Percentiles rank a stretch among this genome's conserved stretches.
phyloP scores from a whole-genome alignment of 177 flowering plant genomes.

The Vitis hybrid region DNA sequence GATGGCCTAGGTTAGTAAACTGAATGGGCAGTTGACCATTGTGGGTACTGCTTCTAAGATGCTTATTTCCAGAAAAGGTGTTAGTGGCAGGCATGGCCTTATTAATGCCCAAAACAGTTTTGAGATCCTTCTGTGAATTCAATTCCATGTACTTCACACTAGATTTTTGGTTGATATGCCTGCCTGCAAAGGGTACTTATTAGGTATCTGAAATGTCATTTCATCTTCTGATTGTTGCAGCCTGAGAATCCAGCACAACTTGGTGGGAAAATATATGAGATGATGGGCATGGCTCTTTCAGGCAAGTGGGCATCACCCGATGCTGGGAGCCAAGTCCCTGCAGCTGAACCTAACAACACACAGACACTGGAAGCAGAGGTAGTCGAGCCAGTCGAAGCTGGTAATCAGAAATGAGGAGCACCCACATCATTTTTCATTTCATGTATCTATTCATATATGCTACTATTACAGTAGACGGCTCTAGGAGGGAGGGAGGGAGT shows the following conservation, averaged over 20 bases:
- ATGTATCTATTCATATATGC: too few species aligned
- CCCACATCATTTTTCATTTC: too few species aligned
- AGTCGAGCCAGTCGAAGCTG: constrained; percentile 70
- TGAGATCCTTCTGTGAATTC: too few species aligned
- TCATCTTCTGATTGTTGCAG: constrained; percentile 38
- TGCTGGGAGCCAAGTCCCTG: constrained; percentile 27
- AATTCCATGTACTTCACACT: too few species aligned
- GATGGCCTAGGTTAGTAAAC: too few species aligned
- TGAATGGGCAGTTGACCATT: too few species aligned
- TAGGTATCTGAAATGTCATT: background rate
- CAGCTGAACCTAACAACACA: constrained; percentile 16
- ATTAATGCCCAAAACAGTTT: too few species aligned
- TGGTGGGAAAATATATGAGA: constrained; percentile 93
- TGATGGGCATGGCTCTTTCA: constrained; percentile 82
- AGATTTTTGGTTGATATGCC: background rate
- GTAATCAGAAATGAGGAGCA: constrained; percentile 45
- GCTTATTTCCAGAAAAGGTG: too few species aligned
- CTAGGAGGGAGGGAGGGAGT: too few species aligned
- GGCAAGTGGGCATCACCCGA: constrained; percentile 60
- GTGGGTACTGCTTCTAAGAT: too few species aligned
- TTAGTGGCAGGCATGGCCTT: too few species aligned
- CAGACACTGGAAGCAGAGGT: constrained; percentile 58
- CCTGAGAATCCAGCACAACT: constrained; percentile 95
- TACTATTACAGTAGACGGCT: too few species aligned
- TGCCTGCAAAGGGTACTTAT: background rate